Evolutionary conservation across 1,284 basidiomycete species (phyloP), one percentile per base, ranked within the genome.

Genomic region (Ganoderma sp.): DNA sequence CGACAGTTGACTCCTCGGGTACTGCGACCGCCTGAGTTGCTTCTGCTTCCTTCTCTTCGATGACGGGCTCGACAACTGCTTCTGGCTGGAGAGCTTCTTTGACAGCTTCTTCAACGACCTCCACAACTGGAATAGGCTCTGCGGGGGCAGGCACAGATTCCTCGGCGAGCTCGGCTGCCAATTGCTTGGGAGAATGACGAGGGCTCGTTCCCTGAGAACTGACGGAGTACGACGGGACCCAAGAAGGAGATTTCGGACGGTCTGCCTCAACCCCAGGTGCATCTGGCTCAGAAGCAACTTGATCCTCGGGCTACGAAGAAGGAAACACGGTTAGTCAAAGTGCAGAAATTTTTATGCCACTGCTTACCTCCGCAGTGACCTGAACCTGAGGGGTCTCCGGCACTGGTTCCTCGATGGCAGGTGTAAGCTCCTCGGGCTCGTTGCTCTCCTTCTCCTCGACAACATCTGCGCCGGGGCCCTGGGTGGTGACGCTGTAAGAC

Each of bases 401-500:
- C 9, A 42, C 52, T 3, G 39, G 65, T 32, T 65, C 66, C 52
- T 70, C 68, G 22, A 58, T 67, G 48, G 71, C 64, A 3, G 68
- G 71, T 25, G 73, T 73, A 28, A 74, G 71, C 61, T 73, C 72
- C 64, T 76, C 78, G 15, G 77, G 63, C 39, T 74, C 71, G 14
- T 69, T 75, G 50, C 77, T 75, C 61, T 77, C 77, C 10, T 75
- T 70, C 28, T 77, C 78, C 32, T 75, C 71, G 34, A 54, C 69
- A 50, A 39, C 61, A 32, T 69, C 70, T 25, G 66, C 63, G 42
- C 76, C 77, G 50, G 79, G 78, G 54, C 81, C 82, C 73, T 82
- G 82, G 32, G 65, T 76, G 8, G 73, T 79, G 41, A 83, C 82
- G 59, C 77, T 80, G 74, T 83, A 84, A 3, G 82, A 83, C 5